Evolutionary conservation across 768 basidiomycete species (phyloP).

Genomic region (Suillus placidus): DNA sequence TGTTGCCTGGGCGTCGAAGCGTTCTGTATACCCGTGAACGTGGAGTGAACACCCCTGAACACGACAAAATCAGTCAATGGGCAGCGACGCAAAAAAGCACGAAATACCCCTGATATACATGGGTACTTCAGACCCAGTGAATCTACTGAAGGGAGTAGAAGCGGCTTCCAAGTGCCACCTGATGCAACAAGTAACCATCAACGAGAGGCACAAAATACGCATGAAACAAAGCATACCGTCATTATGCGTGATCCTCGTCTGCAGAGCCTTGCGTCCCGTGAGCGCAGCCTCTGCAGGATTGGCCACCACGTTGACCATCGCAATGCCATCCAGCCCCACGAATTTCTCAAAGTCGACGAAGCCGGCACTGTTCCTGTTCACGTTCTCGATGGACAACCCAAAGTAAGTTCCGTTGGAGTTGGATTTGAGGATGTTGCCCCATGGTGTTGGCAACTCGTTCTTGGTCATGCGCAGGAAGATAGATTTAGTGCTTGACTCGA

Average conservation of each 20-base stretch:
- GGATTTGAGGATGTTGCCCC: slow-evolving; percentile 93
- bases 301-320: slow-evolving; percentile 86
- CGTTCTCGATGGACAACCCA: slow-evolving; percentile 80
- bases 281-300: slow-evolving; percentile 78
- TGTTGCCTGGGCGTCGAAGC: slow-evolving; percentile 85
- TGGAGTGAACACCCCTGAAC: slow-evolving; percentile 81
- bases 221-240: slow-evolving; percentile 63
- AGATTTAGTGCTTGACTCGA: slow-evolving; percentile 90
- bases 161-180: slow-evolving; percentile 87
- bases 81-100: not conserved
- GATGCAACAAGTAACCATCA: not conserved
- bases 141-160: slow-evolving; percentile 75
- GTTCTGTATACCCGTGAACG: slow-evolving; percentile 95
- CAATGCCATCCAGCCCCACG: slow-evolving; percentile 93
- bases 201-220: not conserved
- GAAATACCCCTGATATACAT: slow-evolving; percentile 66
- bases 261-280: slow-evolving; percentile 74
- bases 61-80: slow-evolving; percentile 9
- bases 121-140: slow-evolving; percentile 72
- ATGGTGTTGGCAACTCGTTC: slow-evolving; percentile 72
- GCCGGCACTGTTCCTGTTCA: slow-evolving; percentile 83
- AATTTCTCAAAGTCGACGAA: slow-evolving; percentile 99
- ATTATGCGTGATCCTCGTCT: slow-evolving; percentile 92
- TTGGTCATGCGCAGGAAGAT: slow-evolving; percentile 97
- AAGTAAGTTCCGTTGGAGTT: slow-evolving; percentile 99